phyloP scores from a whole-genome alignment of 2,329 filamentous ascomycete species.

The Leptodontidium sp. region DNA sequence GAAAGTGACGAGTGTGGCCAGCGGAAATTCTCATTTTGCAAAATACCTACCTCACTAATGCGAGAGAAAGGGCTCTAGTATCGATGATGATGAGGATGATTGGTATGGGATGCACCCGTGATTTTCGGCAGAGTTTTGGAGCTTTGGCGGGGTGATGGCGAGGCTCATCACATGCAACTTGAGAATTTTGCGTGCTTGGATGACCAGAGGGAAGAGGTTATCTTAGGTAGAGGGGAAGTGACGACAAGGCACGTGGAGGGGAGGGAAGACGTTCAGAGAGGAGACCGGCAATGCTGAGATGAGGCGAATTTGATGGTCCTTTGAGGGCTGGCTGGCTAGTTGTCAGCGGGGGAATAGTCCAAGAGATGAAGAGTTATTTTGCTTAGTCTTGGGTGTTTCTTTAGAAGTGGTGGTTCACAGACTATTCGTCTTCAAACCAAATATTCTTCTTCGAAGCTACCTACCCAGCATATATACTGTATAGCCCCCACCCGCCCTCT shows the following conservation, averaged over 20 bases:
- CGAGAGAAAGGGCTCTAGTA: background rate
- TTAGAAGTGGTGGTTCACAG: too few species aligned
- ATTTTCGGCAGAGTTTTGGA: constrained; percentile 14
- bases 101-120: constrained; percentile 12
- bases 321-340: background rate
- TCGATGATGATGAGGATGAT: background rate
- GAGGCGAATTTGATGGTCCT: background rate
- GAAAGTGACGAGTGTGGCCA: background rate
- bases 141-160: background rate
- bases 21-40: background rate
- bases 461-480: too few species aligned
- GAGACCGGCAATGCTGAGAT: background rate
- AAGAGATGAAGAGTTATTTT: background rate
- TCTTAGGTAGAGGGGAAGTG: background rate
- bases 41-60: constrained; percentile 11
- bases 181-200: constrained; percentile 34
- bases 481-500: too few species aligned
- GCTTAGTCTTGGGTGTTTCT: too few species aligned
- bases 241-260: constrained; percentile 23
- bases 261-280: background rate
- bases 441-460: too few species aligned
- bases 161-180: constrained; percentile 27
- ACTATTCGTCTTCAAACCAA: too few species aligned
- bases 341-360: background rate
- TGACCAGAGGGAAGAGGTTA: constrained; percentile 11